phyloP scores from a whole-genome alignment of 257 asterid genomes.

The Mentha longifolia region DNA sequence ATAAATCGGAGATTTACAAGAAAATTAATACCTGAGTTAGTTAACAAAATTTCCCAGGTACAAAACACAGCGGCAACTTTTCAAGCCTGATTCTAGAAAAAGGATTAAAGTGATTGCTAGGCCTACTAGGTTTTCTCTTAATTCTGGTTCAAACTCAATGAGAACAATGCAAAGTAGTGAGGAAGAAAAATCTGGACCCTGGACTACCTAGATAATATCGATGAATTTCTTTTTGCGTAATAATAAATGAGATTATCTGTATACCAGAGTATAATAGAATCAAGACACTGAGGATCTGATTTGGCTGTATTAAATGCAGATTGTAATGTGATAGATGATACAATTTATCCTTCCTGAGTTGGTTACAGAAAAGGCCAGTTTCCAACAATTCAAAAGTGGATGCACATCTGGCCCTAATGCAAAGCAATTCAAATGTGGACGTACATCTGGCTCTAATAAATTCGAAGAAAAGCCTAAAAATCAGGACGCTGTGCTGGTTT shows the following conservation, averaged over 20 bases:
- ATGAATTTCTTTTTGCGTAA: background rate
- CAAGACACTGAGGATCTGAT: background rate
- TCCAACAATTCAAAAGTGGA: constrained; percentile 4
- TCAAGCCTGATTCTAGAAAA: constrained; percentile 1
- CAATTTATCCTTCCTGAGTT: constrained; percentile 1
- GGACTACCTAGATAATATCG: background rate
- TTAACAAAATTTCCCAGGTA: background rate
- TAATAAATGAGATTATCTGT: constrained; percentile 2
- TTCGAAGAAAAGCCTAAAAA: background rate
- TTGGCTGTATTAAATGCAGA: constrained; percentile 15
- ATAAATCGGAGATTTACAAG: background rate
- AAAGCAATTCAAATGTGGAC: no score
- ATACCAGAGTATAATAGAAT: background rate
- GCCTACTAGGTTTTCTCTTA: background rate
- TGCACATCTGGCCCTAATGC: constrained; percentile 17
- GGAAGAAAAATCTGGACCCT: background rate
- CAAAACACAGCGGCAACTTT: background rate
- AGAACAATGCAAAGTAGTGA: background rate
- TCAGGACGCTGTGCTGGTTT: background rate
- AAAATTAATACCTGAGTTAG: background rate
- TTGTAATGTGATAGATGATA: background rate
- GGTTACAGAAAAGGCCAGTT: constrained; percentile 10
- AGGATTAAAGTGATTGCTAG: constrained; percentile 10
- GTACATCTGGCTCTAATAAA: background rate
- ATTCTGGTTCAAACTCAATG: background rate